Base-by-base conservation (phyloP, 352 stramenopile genomes). In the Phytopythium kandeliae region DNA sequence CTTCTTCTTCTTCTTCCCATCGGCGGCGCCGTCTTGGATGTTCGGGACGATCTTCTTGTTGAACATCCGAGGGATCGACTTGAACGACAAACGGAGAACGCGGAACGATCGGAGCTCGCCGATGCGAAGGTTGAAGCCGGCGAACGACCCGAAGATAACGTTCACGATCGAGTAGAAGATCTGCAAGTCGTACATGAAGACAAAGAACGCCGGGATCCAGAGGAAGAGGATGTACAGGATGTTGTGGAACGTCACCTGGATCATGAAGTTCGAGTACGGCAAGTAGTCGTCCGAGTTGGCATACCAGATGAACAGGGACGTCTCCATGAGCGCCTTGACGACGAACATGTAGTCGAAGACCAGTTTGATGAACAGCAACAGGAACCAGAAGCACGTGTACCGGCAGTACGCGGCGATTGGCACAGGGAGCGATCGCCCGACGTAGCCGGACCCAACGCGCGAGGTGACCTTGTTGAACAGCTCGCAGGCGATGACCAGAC, bases 1-100 rank as follows among this genome's bases (percentile, higher is more conserved):
- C 48, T 72, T 78, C 48, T 85, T 87, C 49, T 88, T 85, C 60
- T 86, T 86, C 55, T 89, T 74, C 19, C 66, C 62, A 43, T 69
- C 60, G 38, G 52, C 59, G 10, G 56, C 54, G 10, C 57, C 64
- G 46, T 92, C 82, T 24, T 86, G 73, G 55, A 93, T 86, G 56
- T 94, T 94, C 31, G 78, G 74, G 19, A 94, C 80, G 52, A 94
- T 85, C 51, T 94, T 94, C 63, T 89, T 85, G 67, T 94, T 94
- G 55, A 94, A 94, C 58, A 92, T 80, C 24, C 80, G 63, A 17
- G 83, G 83, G 51, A 94, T 94, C 22, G 72, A 88, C 74, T 92
- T 92, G 63, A 94, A 94, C 33, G 83, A 80, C 21, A 89, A 58
- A 11, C 83, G 80, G 10, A 94, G 62, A 21, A 94, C 77, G 34